Evolutionary conservation across 192 early-diverging fungal genomes (phyloP).

Genomic region (Linnemannia schmuckeri): DNA sequence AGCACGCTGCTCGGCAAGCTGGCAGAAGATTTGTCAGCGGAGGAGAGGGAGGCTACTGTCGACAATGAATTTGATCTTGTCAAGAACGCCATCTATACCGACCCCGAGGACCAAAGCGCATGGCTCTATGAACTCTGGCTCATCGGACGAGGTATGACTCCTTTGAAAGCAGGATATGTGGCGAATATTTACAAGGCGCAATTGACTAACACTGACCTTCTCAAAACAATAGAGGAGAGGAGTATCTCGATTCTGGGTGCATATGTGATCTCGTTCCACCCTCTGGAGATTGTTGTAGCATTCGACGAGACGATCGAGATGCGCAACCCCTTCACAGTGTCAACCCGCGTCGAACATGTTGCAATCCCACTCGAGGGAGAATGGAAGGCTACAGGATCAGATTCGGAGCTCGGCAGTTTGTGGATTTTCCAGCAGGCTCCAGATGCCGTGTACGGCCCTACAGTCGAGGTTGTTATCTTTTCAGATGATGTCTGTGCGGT

Average conservation of each 20-base stretch:
- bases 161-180: not conserved
- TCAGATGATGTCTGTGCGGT: constrained; percentile 33
- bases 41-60: constrained; percentile 58
- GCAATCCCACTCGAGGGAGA: constrained; percentile 32
- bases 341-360: constrained; percentile 32
- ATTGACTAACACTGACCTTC: not conserved
- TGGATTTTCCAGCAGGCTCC: constrained; percentile 53
- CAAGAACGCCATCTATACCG: constrained; percentile 93
- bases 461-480: constrained; percentile 45
- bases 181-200: not conserved
- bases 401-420: constrained; percentile 27
- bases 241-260: constrained; percentile 51
- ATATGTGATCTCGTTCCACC: constrained; percentile 44
- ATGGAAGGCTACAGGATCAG: constrained; percentile 50
- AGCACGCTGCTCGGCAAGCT: constrained; percentile 81
- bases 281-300: constrained; percentile 45
- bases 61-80: constrained; percentile 84
- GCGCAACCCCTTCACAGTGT: constrained; percentile 27
- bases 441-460: constrained; percentile 27
- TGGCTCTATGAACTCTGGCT: constrained; percentile 98
- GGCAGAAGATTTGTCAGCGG: constrained; percentile 55
- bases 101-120: constrained; percentile 96
- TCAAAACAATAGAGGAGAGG: constrained; percentile 24
- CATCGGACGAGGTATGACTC: constrained; percentile 69
- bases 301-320: constrained; percentile 58